These are phyloP conservation scores for Kwoniella sp. DNA, from an alignment of 768 basidiomycete species.

Conservation along the genomic window DNA sequence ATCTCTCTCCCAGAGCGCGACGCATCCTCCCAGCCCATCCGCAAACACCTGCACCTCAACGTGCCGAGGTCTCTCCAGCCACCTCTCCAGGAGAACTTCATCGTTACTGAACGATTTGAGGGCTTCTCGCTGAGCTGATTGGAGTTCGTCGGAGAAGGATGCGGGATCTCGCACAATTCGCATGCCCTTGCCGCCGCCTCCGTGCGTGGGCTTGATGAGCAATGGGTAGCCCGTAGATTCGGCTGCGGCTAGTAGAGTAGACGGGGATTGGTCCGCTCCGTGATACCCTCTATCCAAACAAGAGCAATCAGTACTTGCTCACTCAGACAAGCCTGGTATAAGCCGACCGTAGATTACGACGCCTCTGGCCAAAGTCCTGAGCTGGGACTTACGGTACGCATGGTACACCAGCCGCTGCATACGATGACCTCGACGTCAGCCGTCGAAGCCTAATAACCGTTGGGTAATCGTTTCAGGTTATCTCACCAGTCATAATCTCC, in stretches of 20 bases:
- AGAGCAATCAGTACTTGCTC: neutral
- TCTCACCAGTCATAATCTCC: constrained; percentile 82
- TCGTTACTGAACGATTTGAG: constrained; percentile 84
- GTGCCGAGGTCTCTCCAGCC: constrained; percentile 81
- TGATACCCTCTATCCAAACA: constrained; percentile 71
- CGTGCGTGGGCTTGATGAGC: constrained; percentile 93
- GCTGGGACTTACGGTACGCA: constrained; percentile 76
- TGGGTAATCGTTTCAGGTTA: neutral
- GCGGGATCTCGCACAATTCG: constrained; percentile 70
- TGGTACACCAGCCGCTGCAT: constrained; percentile 78
- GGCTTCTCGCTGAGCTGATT: constrained; percentile 87
- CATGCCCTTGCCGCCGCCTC: constrained; percentile 96
- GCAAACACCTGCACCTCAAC: constrained; percentile 95
- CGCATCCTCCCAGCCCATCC: constrained; percentile 73
- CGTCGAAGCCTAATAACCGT: neutral
- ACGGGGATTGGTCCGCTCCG: constrained; percentile 74
- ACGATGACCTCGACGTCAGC: constrained; percentile 26
- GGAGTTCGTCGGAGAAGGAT: constrained; percentile 76
- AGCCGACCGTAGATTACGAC: too few relatives aligned
- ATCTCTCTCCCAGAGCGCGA: constrained; percentile 95
- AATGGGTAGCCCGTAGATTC: constrained; percentile 83
- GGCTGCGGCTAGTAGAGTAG: constrained; percentile 70
- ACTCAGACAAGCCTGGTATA: neutral
- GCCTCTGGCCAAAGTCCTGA: too few relatives aligned
- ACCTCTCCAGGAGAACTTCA: constrained; percentile 84